These are phyloP conservation scores for Crepidotus variabilis DNA, from an alignment of 768 basidiomycete genomes.

Conservation along the genomic window DNA sequence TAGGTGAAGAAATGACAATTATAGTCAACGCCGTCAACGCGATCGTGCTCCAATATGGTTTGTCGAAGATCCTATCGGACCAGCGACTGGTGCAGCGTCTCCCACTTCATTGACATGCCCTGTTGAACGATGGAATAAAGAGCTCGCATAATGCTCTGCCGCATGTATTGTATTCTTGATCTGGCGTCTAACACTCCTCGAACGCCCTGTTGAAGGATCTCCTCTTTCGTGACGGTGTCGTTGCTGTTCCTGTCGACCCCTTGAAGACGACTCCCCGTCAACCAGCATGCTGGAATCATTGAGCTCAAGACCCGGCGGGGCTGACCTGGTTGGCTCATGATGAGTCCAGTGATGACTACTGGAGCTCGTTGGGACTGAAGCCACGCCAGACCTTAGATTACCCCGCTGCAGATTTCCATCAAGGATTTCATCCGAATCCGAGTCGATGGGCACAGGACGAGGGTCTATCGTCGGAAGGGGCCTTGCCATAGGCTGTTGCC, in stretches of 20 bases:
- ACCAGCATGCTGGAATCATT: too few species aligned
- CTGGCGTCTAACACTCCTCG: constrained; percentile 60
- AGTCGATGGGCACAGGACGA: constrained; percentile 6
- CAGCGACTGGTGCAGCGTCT: constrained; percentile 1
- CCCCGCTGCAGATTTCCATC: neutral
- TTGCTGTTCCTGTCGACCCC: constrained; percentile 17
- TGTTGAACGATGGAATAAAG: constrained; percentile 58
- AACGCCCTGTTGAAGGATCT: too few species aligned
- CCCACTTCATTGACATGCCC: constrained; percentile 19
- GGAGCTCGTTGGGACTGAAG: too few species aligned
- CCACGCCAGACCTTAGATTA: too few species aligned
- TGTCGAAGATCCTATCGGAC: neutral
- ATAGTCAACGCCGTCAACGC: neutral
- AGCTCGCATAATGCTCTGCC: constrained; percentile 67
- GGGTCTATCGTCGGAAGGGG: constrained; percentile 11
- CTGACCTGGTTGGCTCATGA: too few species aligned
- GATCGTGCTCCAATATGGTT: neutral
- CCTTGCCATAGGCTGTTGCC: constrained; percentile 13
- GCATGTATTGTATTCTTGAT: constrained; percentile 64
- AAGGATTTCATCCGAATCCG: neutral
- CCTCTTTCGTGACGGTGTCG: constrained; percentile 15
- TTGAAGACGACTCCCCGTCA: too few species aligned
- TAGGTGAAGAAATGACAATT: neutral
- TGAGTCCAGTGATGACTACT: too few species aligned
- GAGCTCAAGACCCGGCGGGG: too few species aligned